These are phyloP conservation scores for Erysimum pusillum DNA, from an alignment of 441 rosid genomes.

Conservation along the genomic window DNA sequence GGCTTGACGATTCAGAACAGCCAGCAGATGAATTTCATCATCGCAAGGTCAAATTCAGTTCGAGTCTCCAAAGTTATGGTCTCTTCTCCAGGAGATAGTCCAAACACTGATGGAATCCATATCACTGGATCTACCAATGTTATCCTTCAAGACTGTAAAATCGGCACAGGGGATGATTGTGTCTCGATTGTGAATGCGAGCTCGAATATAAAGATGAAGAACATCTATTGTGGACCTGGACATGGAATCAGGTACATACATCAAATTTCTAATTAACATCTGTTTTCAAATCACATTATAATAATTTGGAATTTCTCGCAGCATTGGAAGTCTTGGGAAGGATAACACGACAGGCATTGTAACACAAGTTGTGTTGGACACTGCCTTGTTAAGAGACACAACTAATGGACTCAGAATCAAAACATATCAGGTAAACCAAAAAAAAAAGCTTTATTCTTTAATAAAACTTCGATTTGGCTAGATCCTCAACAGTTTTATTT, in stretches of 20 bases:
- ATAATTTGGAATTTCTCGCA: slow-evolving; percentile 33
- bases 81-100: slow-evolving; percentile 94
- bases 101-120: slow-evolving; percentile 98
- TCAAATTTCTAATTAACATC: slow-evolving; percentile 1
- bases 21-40: slow-evolving; percentile 94
- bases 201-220: slow-evolving; percentile 84
- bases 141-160: slow-evolving; percentile 82
- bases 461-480: slow-evolving; percentile 15
- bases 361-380: slow-evolving; percentile 76
- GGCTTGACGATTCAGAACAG: slow-evolving; percentile 91
- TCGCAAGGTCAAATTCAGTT: slow-evolving; percentile 70
- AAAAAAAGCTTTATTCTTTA: slow-evolving; percentile 52
- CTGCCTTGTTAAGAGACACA: slow-evolving; percentile 77
- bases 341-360: slow-evolving; percentile 76
- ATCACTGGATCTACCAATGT: slow-evolving; percentile 84
- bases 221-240: slow-evolving; percentile 91
- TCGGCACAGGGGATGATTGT: slow-evolving; percentile 99
- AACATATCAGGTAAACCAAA: slow-evolving; percentile 86
- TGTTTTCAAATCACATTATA: neutral
- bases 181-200: slow-evolving; percentile 89
- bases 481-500: neutral
- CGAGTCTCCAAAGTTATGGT: slow-evolving; percentile 68
- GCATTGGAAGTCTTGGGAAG: slow-evolving; percentile 97
- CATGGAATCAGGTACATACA: slow-evolving; percentile 85
- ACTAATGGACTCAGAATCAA: slow-evolving; percentile 94